Evolutionary conservation across 495 filamentous ascomycete species (phyloP), one percentile per base, ranked within the genome.

Genomic region (Penicillium tannophilum): DNA sequence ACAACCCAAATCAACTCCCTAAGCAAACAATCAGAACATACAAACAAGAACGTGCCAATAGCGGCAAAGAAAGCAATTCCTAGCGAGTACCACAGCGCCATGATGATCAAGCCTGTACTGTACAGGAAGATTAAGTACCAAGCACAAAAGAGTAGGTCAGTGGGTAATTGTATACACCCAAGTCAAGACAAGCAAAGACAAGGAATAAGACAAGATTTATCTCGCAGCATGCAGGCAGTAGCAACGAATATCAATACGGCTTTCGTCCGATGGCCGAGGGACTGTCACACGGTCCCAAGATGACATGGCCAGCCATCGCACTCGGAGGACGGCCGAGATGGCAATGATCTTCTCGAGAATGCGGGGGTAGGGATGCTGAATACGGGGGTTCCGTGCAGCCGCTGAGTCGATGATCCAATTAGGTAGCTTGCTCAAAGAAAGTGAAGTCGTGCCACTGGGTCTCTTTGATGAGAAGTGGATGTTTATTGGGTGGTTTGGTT

Each of bases 41-140:
- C 82, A 66, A 82, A 84, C 56, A 84, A 72, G 62, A 83, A 84
- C 4, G 82, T 82, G 61, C 82, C 82, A 52, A 84, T 81, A 31
- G 80, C 79, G 50, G 82, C 81, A 60, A 82, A 83, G 35, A 82
- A 60, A 52, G 80, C 82, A 55, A 84, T 66, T 16, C 78, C 78
- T 31, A 83, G 63, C 14, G 78, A 71, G 57, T 77, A 79, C 74
- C 71, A 75, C 44, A 65, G 52, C 41, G 68, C 68, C 74, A 77
- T 79, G 23, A 55, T 73, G 67, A 57, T 36, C 51, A 33, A 44
- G 49, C 6, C 19, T 46, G 7, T 24, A 9, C 17, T 41, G 33
- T 23, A 11, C 16, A 36, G 33, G 43, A 48, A 33, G n/a, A 52
- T 41, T 51, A 50, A 36, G 33, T 4, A 36, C 2, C 3, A 3